Base-by-base conservation (phyloP, 805 yeast genomes). In the Metschnikowia anglica region DNA sequence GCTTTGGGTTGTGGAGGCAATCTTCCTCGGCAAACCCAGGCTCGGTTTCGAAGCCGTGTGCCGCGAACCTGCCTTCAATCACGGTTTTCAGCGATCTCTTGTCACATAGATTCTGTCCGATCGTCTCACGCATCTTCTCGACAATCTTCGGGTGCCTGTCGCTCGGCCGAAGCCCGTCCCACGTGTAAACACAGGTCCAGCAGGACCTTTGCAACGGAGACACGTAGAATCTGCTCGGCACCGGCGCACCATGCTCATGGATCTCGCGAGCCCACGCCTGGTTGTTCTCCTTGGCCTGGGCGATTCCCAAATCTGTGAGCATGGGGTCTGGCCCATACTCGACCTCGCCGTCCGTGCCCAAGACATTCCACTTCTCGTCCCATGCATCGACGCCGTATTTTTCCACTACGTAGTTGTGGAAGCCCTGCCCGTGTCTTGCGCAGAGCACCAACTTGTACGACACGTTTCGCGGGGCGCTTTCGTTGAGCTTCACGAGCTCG, bases 361-460 rank as follows among this genome's bases (percentile, higher is more conserved):
- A 46, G 12, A 62, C 61, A 5, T 79, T 69, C 81, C 81, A 81
- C 44, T 80, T 71, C 0, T 55, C 52, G 51, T 77, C 62, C 89
- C 88, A 83, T n/a, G 61, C 76, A 2, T 70, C 69, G 15, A 67
- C 42, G 9, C 87, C 87, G 52, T 79, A 80, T 45, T 75, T 70
- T 17, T 62, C 63, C 12, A 80, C 77, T 2, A 77, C 73, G 34
- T 68, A 66, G 52, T 83, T 83, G 49, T 83, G 89, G 55, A 62
- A 76, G 0, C 88, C 88, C 58, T 82, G 85, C 5, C 88, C 88
- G 52, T 83, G 88, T 56, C 88, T 70, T 9, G 83, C 82, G 41
- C 77, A 66, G 36, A 77, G 72, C 3, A 80, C 44, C 35, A 80
- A 52, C 52, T 79, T 80, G 58, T 68, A 78, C 26, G 48, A 44